Base-by-base conservation (phyloP, 805 yeast genomes). In the Kodamaea jinghongensis region DNA sequence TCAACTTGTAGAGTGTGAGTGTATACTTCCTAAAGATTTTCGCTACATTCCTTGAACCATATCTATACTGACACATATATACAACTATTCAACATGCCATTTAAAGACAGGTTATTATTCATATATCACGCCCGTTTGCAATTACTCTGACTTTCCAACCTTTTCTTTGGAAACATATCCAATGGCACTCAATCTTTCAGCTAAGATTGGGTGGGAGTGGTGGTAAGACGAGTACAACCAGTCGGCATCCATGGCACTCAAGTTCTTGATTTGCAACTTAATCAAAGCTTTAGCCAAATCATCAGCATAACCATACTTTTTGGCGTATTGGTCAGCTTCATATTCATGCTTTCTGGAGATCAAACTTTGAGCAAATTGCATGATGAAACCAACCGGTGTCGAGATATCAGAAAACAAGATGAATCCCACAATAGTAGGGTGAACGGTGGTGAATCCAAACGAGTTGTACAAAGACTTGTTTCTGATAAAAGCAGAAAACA, bases 271-370 rank as follows among this genome's bases (percentile, higher is more conserved):
- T 55, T 83, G 85, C 47, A 93, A 67, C 47, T 76, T 79, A 56
- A 87, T 82, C 56, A 93, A 75, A 2, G 96, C 81, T 39, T 68
- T 69, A 37, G 84, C 76, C 58, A 93, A 76, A 37, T 80, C 80
- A 23, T 74, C 69, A 6, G 85, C 72, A 58, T 81, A 81, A 17
- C 96, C 96, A 50, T 80, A 75, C 35, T 73, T 69, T 41, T 79
- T 81, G 12, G 98, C 96, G 59, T 76, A 89, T 46, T 73, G 79
- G 61, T 91, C 99, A 12, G 99, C 98, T 65, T 93, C 88, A 56
- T 82, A 93, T 67, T 93, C 99, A 52, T 84, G 85, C 50, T 79
- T 78, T 75, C 99, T 86, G 6, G 90, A 79, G 43, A 89, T 60
- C 36, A 79, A 63, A 58, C 87, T 84, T 73, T 78, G 75, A 14